Evolutionary conservation across 192 early-diverging fungal species (phyloP).

Genomic region (Geranomyces variabilis): DNA sequence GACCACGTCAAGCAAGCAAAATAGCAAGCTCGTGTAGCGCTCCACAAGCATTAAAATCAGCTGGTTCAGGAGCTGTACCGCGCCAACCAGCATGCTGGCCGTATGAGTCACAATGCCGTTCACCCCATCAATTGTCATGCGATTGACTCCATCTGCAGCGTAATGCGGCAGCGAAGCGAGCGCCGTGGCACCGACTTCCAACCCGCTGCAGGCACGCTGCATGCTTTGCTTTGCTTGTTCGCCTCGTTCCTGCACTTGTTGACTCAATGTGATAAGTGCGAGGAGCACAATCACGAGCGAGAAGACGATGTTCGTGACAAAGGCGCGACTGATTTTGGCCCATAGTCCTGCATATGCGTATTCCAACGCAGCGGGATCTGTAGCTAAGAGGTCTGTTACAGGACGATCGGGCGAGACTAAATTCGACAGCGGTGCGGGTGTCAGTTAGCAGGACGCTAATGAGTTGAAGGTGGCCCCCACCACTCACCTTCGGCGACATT

Average conservation of each 20-base stretch:
- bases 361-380: background rate
- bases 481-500: conserved; percentile 6
- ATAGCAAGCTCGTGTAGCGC: conserved; percentile 24
- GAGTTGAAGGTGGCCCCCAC: too few relatives aligned
- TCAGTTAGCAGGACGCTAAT: background rate
- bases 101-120: conserved; percentile 22
- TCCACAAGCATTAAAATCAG: conserved; percentile 23
- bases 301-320: conserved; percentile 26
- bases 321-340: conserved; percentile 30
- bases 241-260: conserved; percentile 12
- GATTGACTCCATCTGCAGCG: conserved; percentile 25
- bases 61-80: conserved; percentile 21
- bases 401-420: background rate
- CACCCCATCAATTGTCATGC: conserved; percentile 1
- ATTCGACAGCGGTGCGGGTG: background rate
- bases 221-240: conserved; percentile 19
- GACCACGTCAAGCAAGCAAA: conserved; percentile 29
- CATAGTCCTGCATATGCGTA: conserved; percentile 17
- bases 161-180: conserved; percentile 33
- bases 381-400: background rate
- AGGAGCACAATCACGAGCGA: conserved; percentile 19
- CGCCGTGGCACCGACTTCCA: conserved; percentile 29
- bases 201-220: conserved; percentile 16
- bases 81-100: conserved; percentile 15
- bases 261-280: conserved; percentile 12